Percentiles rank a stretch among this genome's conserved stretches.
These are phyloP conservation scores for Odontarrhena argentea DNA, from an alignment of 345 rosid genomes.

Conservation along the genomic window DNA sequence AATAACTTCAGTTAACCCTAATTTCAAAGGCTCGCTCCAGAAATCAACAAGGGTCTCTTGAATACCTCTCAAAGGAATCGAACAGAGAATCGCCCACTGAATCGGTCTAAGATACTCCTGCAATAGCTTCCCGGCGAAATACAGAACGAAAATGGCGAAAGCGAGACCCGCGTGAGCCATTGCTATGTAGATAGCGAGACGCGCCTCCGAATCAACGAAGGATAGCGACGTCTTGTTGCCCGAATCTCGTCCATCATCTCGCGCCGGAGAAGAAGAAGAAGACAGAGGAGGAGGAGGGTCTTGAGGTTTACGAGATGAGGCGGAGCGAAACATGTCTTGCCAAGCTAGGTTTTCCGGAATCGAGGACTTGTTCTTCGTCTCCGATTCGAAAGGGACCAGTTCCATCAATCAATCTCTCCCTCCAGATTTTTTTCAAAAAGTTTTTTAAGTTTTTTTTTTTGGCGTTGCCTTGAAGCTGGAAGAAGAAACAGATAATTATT, in stretches of 20 bases:
- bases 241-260: constrained; percentile 21
- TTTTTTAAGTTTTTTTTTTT: neutral
- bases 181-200: constrained; percentile 91
- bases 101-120: constrained; percentile 87
- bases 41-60: constrained; percentile 82
- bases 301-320: constrained; percentile 66
- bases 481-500: constrained; percentile 28
- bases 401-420: constrained; percentile 56
- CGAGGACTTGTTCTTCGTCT: constrained; percentile 41
- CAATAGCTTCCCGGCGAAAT: constrained; percentile 69
- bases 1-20: constrained; percentile 89
- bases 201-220: constrained; percentile 72
- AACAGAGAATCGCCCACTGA: constrained; percentile 94
- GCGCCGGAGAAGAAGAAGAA: constrained; percentile 7
- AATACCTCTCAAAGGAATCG: constrained; percentile 89
- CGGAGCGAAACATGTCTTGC: constrained; percentile 97
- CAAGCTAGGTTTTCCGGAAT: constrained; percentile 60
- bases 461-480: constrained; percentile 17
- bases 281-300: constrained; percentile 40
- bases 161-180: constrained; percentile 98
- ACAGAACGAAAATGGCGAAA: constrained; percentile 62
- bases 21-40: constrained; percentile 77
- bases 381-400: constrained; percentile 75
- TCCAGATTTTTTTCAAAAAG: constrained; percentile 15
- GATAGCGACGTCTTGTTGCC: constrained; percentile 38